Conservation (phyloP, 768 basidiomycete species). For the Kondoa malvinella region DNA sequence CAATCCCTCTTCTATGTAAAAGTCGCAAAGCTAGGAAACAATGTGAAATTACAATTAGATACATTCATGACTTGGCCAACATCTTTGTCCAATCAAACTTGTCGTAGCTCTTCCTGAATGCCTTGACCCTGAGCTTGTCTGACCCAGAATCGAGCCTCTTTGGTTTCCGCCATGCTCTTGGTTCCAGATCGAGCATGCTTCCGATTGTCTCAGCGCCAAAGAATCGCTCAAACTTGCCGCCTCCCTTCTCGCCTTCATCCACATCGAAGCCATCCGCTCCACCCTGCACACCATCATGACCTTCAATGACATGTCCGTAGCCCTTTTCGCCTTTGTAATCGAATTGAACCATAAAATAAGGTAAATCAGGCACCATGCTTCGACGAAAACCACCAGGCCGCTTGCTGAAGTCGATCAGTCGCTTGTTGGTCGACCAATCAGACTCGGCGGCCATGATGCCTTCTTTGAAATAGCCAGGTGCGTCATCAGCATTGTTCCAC, state of each 20-base stretch:
- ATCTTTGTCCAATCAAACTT: conserved; percentile 37
- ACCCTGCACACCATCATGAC: conserved; percentile 48
- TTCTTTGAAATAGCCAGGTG: conserved; percentile 96
- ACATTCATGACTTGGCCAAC: conserved; percentile 14
- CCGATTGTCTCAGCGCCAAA: conserved; percentile 93
- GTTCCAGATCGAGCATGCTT: conserved; percentile 69
- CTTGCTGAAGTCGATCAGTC: conserved; percentile 79
- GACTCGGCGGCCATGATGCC: conserved; percentile 79
- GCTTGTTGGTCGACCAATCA: conserved; percentile 98
- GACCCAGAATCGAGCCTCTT: conserved; percentile 51
- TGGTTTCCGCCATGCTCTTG: conserved; percentile 69
- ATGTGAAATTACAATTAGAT: neutral
- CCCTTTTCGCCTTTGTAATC: conserved; percentile 92
- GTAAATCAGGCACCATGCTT: conserved; percentile 87
- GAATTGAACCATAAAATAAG: conserved; percentile 98
- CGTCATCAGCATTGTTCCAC: conserved; percentile 66
- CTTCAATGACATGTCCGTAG: conserved; percentile 96
- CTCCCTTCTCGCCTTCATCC: conserved; percentile 75
- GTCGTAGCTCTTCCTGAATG: conserved; percentile 57
- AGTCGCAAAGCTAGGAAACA: neutral
- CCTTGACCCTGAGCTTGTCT: conserved; percentile 51
- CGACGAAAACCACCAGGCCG: conserved; percentile 85
- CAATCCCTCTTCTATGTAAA: too few relatives aligned
- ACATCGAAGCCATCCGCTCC: conserved; percentile 47
- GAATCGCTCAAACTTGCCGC: conserved; percentile 81